These are phyloP conservation scores for Nissolia schottii DNA, from an alignment of 306 rosid genomes.

Conservation along the genomic window DNA sequence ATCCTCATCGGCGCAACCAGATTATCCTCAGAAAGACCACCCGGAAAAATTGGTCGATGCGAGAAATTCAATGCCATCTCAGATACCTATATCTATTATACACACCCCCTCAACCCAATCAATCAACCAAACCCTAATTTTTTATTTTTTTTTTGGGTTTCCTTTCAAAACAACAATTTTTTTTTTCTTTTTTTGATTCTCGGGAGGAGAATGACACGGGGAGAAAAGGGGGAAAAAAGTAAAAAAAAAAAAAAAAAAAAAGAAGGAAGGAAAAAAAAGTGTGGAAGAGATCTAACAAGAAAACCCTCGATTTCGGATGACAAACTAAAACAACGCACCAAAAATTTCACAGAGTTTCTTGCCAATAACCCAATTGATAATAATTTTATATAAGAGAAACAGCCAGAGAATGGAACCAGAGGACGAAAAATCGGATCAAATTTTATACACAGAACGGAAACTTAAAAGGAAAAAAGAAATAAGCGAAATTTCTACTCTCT, in stretches of 20 bases:
- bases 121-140: conserved; percentile 29
- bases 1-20: conserved; percentile 49
- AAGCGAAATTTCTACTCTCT: conserved; percentile 7
- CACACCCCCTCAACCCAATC: conserved; percentile 21
- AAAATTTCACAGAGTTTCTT: conserved; percentile 82
- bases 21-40: conserved; percentile 34
- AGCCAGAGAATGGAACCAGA: conserved; percentile 33
- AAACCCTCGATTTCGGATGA: conserved; percentile 88
- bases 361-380: conserved; percentile 29
- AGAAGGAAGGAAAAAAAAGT: neutral
- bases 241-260: neutral
- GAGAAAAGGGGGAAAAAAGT: neutral
- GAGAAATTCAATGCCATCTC: conserved; percentile 46
- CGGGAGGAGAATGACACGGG: neutral
- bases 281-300: conserved; percentile 55
- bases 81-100: conserved; percentile 19
- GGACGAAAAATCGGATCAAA: conserved; percentile 27
- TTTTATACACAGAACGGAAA: conserved; percentile 34
- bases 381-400: neutral
- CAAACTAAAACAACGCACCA: conserved; percentile 98
- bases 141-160: neutral
- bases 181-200: neutral
- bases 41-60: conserved; percentile 32
- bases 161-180: neutral
- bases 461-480: too few species aligned